Conservation (phyloP, 2,329 filamentous ascomycete genomes). For the Pseudohalonectria lignicola region DNA sequence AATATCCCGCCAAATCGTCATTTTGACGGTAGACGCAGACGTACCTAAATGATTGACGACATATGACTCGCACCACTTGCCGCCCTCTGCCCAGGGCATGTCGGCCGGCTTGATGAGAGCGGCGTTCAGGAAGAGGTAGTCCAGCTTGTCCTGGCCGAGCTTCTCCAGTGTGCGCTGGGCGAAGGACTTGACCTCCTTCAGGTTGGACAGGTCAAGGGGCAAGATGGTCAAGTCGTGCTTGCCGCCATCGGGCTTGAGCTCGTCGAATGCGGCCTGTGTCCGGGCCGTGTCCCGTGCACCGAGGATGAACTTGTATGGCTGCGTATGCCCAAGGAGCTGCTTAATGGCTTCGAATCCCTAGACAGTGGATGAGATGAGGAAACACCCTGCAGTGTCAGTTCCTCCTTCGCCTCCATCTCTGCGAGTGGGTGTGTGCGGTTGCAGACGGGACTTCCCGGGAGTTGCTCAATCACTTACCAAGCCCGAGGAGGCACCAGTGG, state of each 20-base stretch:
- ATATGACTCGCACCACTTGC: slow-evolving; percentile 37
- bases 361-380: neutral
- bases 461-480: neutral
- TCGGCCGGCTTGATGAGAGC: slow-evolving; percentile 25
- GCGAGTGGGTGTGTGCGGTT: neutral
- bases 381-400: neutral
- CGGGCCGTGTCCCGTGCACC: slow-evolving; percentile 3
- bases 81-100: slow-evolving; percentile 20
- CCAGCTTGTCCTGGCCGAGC: slow-evolving; percentile 25
- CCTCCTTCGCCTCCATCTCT: neutral
- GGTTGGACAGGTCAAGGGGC: slow-evolving; percentile 34
- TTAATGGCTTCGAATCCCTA: slow-evolving; percentile 16
- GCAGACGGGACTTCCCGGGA: neutral
- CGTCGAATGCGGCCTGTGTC: slow-evolving; percentile 1
- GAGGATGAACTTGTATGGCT: slow-evolving; percentile 5
- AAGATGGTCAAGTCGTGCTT: slow-evolving; percentile 29
- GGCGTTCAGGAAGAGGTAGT: slow-evolving; percentile 39
- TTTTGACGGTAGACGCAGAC: too few species aligned
- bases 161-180: slow-evolving; percentile 29
- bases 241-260: slow-evolving; percentile 1
- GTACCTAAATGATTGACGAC: slow-evolving; percentile 42
- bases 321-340: slow-evolving; percentile 4
- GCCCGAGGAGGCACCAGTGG: slow-evolving; percentile 4
- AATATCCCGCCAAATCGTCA: too few species aligned
- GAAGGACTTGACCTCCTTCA: slow-evolving; percentile 33